Evolutionary conservation across 2,329 filamentous ascomycete genomes (phyloP).

Genomic region (Lecanoromycetidae sp.): DNA sequence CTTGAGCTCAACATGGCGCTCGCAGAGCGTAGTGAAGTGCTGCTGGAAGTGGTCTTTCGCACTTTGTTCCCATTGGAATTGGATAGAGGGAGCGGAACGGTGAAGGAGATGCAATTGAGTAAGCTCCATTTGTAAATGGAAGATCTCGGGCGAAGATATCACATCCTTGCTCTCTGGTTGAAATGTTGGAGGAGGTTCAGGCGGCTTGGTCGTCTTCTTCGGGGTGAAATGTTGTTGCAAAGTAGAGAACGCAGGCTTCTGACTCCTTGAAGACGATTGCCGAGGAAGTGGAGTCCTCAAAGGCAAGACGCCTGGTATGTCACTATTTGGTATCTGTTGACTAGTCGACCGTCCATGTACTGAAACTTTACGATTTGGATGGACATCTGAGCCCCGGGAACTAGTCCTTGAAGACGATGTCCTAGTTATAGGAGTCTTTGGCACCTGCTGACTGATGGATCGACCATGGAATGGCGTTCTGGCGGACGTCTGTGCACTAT

Average conservation of each 20-base stretch:
- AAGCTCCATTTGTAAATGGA: constrained; percentile 14
- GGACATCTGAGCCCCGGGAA: neutral
- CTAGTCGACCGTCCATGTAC: constrained; percentile 10
- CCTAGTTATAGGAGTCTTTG: too few species aligned
- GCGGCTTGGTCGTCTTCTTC: constrained; percentile 1
- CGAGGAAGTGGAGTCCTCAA: neutral
- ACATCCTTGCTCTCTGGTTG: neutral
- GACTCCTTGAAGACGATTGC: neutral
- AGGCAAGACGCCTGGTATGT: neutral
- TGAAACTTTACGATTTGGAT: neutral
- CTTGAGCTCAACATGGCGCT: constrained; percentile 10
- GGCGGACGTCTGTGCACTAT: neutral
- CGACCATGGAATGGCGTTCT: neutral
- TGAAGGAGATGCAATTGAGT: constrained; percentile 17
- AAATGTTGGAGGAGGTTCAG: neutral
- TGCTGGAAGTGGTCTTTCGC: constrained; percentile 8
- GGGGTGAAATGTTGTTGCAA: constrained; percentile 15
- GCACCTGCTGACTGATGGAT: too few species aligned
- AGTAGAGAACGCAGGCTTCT: constrained; percentile 10
- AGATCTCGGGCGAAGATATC: neutral
- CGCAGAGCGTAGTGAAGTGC: constrained; percentile 12
- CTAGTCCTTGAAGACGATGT: neutral
- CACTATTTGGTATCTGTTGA: constrained; percentile 8
- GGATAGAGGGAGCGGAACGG: constrained; percentile 7
- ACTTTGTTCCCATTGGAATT: constrained; percentile 13